Evolutionary conservation across 371 early-diverging fungal species (phyloP).

Genomic region (Mucor piriformis): DNA sequence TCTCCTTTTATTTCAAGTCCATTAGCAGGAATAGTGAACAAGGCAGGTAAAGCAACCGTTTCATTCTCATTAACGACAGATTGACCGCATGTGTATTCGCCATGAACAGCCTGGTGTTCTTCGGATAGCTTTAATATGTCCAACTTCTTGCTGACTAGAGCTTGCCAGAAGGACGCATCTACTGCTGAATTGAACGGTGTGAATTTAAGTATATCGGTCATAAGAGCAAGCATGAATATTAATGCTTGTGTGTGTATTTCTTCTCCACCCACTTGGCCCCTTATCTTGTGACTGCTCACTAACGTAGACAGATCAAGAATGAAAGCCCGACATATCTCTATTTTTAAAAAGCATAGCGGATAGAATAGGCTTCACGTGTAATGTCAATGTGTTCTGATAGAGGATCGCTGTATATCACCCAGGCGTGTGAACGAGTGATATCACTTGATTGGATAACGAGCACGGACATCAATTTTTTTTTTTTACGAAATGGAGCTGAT

Average conservation of each 20-base stretch:
- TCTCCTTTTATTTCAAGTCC: conserved; percentile 32
- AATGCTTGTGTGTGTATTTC: not conserved
- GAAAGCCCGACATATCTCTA: not conserved
- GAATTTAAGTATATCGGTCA: conserved; percentile 71
- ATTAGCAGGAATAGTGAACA: conserved; percentile 35
- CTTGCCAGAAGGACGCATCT: conserved; percentile 91
- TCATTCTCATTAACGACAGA: conserved; percentile 26
- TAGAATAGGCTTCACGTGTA: conserved; percentile 1
- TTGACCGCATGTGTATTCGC: conserved; percentile 65
- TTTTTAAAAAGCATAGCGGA: not conserved
- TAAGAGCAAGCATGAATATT: not conserved
- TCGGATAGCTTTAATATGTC: conserved; percentile 80
- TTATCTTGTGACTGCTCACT: not conserved
- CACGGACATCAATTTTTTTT: conserved; percentile 3
- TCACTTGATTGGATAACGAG: conserved; percentile 6
- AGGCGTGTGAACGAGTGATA: conserved; percentile 1
- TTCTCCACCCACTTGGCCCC: not conserved
- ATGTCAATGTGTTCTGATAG: not conserved
- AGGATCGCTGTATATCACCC: too few relatives aligned
- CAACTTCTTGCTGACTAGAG: conserved; percentile 80
- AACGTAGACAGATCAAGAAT: not conserved
- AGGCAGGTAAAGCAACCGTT: conserved; percentile 25
- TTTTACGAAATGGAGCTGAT: conserved; percentile 4
- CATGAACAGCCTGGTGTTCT: conserved; percentile 55
- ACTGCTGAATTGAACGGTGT: conserved; percentile 82